Evolutionary conservation across 208 protist genomes (phyloP).

Genomic region (Phytomonas francai): DNA sequence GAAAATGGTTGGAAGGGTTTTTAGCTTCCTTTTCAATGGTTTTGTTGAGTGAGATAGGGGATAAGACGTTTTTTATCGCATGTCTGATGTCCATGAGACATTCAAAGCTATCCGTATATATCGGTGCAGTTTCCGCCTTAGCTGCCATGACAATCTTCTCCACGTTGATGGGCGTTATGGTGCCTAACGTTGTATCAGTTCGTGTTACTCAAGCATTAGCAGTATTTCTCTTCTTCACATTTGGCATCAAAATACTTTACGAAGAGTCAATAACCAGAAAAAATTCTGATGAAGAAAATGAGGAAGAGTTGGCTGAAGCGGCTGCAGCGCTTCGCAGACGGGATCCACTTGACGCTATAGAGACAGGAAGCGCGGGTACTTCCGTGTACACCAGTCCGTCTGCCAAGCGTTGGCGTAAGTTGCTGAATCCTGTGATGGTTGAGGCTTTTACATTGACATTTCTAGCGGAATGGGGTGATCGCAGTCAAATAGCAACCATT

Average conservation of each 20-base stretch:
- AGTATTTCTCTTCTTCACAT: constrained; percentile 84
- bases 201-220: constrained; percentile 82
- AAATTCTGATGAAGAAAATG: constrained; percentile 46
- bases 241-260: constrained; percentile 84
- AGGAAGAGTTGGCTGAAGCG: constrained; percentile 87
- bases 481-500: constrained; percentile 95
- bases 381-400: constrained; percentile 33
- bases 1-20: constrained; percentile 53
- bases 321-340: constrained; percentile 65
- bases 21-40: constrained; percentile 88
- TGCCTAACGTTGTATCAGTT: constrained; percentile 79
- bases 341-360: constrained; percentile 53
- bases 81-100: constrained; percentile 94
- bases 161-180: constrained; percentile 69
- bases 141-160: constrained; percentile 93
- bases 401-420: constrained; percentile 34
- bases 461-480: constrained; percentile 96
- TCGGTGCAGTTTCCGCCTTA: constrained; percentile 82
- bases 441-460: constrained; percentile 95
- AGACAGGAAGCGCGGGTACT: constrained; percentile 41
- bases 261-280: constrained; percentile 51
- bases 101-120: constrained; percentile 69
- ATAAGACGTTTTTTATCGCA: constrained; percentile 97
- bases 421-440: constrained; percentile 72
- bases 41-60: constrained; percentile 90